phyloP scores from a whole-genome alignment of 2,329 filamentous ascomycete genomes.

The Teratosphaeria nubilosa region DNA sequence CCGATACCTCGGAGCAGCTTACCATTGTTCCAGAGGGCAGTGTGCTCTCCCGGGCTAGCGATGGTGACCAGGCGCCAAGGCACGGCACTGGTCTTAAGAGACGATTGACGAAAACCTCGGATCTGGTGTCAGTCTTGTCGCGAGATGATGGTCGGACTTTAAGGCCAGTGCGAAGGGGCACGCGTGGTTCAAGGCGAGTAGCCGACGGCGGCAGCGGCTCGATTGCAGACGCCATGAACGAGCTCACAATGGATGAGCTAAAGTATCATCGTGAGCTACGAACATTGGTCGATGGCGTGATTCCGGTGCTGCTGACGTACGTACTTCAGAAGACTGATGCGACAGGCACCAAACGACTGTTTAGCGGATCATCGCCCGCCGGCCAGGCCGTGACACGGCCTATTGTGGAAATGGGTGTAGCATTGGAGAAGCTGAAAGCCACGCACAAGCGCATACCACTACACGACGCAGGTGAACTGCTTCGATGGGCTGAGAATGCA shows the following conservation, averaged over 20 bases:
- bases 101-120: conserved; percentile 80
- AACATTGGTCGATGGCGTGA: conserved; percentile 87
- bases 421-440: conserved; percentile 71
- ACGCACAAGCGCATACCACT: conserved; percentile 73
- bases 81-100: conserved; percentile 50
- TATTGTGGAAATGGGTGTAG: conserved; percentile 88
- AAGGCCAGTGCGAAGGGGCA: conserved; percentile 60
- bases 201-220: conserved; percentile 58
- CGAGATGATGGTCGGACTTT: conserved; percentile 56
- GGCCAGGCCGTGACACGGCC: conserved; percentile 63
- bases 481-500: conserved; percentile 72
- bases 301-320: conserved; percentile 80
- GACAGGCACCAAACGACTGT: conserved; percentile 15
- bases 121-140: conserved; percentile 81
- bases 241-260: conserved; percentile 72
- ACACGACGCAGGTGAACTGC: conserved; percentile 58
- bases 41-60: conserved; percentile 16
- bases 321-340: conserved; percentile 64
- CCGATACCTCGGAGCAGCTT: conserved; percentile 24
- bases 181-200: conserved; percentile 58
- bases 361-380: conserved; percentile 34
- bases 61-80: conserved; percentile 21
- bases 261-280: conserved; percentile 86
- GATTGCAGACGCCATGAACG: conserved; percentile 63
- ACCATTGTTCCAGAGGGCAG: conserved; percentile 16